These are phyloP conservation scores for Boletus sp. DNA, from an alignment of 1,284 basidiomycete genomes.

Conservation along the genomic window DNA sequence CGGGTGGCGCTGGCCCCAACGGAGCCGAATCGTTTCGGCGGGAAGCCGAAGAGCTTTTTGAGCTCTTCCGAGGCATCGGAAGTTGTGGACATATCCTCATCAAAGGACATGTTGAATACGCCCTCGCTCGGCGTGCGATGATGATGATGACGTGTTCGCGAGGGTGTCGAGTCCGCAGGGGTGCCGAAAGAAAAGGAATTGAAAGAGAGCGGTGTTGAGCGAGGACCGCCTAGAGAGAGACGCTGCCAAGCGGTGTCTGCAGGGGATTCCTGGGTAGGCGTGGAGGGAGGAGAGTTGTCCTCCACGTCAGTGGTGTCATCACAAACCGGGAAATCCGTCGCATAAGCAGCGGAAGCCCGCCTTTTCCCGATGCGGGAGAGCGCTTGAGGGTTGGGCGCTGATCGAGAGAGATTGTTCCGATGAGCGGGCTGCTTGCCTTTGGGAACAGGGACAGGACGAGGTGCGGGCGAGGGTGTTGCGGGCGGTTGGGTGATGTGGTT, in stretches of 20 bases:
- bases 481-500: constrained; percentile 24
- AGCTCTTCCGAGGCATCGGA: constrained; percentile 40
- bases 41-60: constrained; percentile 36
- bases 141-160: constrained; percentile 41
- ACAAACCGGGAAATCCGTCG: constrained; percentile 55
- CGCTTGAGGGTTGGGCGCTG: constrained; percentile 25
- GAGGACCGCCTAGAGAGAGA: constrained; percentile 40
- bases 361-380: constrained; percentile 25
- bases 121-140: constrained; percentile 60
- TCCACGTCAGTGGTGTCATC: constrained; percentile 59
- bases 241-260: constrained; percentile 32
- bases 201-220: constrained; percentile 45
- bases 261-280: constrained; percentile 37
- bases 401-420: constrained; percentile 35
- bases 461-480: constrained; percentile 27
- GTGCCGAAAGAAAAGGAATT: constrained; percentile 40
- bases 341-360: constrained; percentile 29
- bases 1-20: constrained; percentile 25
- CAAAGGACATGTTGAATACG: constrained; percentile 64
- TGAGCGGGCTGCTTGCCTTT: constrained; percentile 42
- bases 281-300: constrained; percentile 36
- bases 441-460: constrained; percentile 41
- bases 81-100: constrained; percentile 52
- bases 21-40: constrained; percentile 32
- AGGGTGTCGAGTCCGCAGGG: constrained; percentile 30